Evolutionary conservation across 1,139 yeast genomes (phyloP), one percentile per base, ranked within the genome.

Genomic region (Suhomyces bolitotheri): DNA sequence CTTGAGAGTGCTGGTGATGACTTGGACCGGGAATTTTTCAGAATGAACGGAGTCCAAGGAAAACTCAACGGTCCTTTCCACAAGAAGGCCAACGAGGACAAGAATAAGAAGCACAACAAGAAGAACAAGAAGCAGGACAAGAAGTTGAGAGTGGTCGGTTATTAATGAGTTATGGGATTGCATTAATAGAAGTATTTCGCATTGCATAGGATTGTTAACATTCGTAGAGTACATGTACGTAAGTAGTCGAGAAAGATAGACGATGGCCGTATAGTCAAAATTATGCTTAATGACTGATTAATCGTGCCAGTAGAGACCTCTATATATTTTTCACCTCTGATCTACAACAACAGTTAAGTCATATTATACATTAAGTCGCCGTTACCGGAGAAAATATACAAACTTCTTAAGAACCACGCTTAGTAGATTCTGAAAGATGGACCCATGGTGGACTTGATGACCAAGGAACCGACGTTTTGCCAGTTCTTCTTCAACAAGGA

Each of bases 401-500:
- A n/a, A n/a, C n/a, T n/a, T n/a, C n/a, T n/a, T n/a, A n/a, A 34
- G 30, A 20, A 32, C 36, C 38, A 51, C 44, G 57, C 66, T 76
- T 90, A 92, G 92, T 92, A 92, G 73, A 92, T 82, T 85, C 98
- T 90, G 95, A 84, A 88, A 69, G 97, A 86, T 73, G 97, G 97
- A 77, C 99, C 98, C 99, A 94, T 94, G 75, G 97, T 81, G 52
- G 97, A 88, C 82, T 94, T 94, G 79, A 94, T 85, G 71, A 90
- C 97, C 76, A 94, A 80, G 66, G 98, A 92, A 65, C 98, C 97
- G 70, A 94, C 97, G 78, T 94, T 94, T 83, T 94, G 98, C 98
- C 98, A 92, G 96, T 92, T 90, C 94, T 94, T 94, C 96, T 94
- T 94, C 75, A 94, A 84, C 75, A 94, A 80, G 60, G 99, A 94